phyloP scores from a whole-genome alignment of 1,139 yeast species.

The Geotrichum citri-aurantii region DNA sequence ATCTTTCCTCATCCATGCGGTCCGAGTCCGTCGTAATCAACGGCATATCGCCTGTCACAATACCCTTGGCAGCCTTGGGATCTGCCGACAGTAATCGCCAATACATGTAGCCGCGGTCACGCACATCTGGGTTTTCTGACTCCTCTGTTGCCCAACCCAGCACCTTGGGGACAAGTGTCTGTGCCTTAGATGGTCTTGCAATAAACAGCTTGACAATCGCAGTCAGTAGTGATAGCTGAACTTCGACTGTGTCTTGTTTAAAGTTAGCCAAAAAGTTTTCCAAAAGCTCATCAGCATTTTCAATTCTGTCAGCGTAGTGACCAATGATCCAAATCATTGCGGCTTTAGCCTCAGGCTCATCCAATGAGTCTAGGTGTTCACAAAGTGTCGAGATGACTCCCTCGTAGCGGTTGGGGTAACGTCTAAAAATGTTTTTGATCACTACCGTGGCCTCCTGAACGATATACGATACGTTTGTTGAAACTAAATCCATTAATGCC shows the following conservation, averaged over 20 bases:
- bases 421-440: slow-evolving; percentile 66
- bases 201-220: slow-evolving; percentile 69
- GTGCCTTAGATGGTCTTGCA: slow-evolving; percentile 51
- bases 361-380: slow-evolving; percentile 44
- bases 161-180: slow-evolving; percentile 51
- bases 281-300: slow-evolving; percentile 45
- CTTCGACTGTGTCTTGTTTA: slow-evolving; percentile 60
- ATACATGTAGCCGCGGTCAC: slow-evolving; percentile 81
- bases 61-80: slow-evolving; percentile 42
- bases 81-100: slow-evolving; percentile 68
- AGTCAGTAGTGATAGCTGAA: slow-evolving; percentile 67
- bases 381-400: slow-evolving; percentile 43
- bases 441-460: slow-evolving; percentile 79
- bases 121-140: slow-evolving; percentile 68
- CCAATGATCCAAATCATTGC: slow-evolving; percentile 85
- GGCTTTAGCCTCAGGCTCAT: slow-evolving; percentile 74
- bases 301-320: slow-evolving; percentile 53
- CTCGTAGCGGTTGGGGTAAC: slow-evolving; percentile 55
- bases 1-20: slow-evolving; percentile 57
- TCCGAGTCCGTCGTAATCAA: slow-evolving; percentile 63
- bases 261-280: slow-evolving; percentile 45
- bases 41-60: slow-evolving; percentile 59
- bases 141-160: slow-evolving; percentile 73
- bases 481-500: slow-evolving; percentile 53
- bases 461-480: slow-evolving; percentile 65